Conservation (phyloP, 805 yeast genomes). For the Cephaloascus albidus region DNA sequence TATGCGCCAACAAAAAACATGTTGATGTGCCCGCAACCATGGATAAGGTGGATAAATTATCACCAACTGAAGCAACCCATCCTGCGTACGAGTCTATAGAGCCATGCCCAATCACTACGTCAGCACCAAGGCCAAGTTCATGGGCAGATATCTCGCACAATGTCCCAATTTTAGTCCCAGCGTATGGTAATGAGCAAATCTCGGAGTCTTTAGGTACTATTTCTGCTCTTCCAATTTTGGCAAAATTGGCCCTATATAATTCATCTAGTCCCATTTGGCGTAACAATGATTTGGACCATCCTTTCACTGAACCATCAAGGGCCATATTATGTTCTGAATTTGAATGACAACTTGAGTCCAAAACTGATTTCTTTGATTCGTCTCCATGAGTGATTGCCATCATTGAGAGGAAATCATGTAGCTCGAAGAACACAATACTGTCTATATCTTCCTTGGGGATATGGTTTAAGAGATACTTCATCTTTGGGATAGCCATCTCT, state of each 20-base stretch:
- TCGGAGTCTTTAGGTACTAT: no score
- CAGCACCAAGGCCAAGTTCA: slow-evolving; percentile 1
- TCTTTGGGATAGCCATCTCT: slow-evolving; percentile 51
- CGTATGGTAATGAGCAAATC: no score
- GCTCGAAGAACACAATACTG: slow-evolving; percentile 32
- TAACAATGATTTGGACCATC: slow-evolving; percentile 31
- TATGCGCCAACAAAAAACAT: slow-evolving; percentile 32
- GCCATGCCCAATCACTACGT: slow-evolving; percentile 27
- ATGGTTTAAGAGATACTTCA: slow-evolving; percentile 25
- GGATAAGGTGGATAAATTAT: slow-evolving; percentile 19
- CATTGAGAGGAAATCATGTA: slow-evolving; percentile 35
- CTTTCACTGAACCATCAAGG: slow-evolving; percentile 50
- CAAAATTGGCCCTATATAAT: slow-evolving; percentile 6
- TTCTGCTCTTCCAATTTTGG: slow-evolving; percentile 21
- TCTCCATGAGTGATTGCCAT: slow-evolving; percentile 8
- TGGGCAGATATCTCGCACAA: slow-evolving; percentile 1
- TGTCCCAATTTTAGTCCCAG: slow-evolving; percentile 18
- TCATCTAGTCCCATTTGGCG: slow-evolving; percentile 8
- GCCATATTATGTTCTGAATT: slow-evolving; percentile 18
- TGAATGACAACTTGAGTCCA: slow-evolving; percentile 4
- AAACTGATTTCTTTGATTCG: slow-evolving; percentile 5
- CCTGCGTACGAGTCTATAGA: slow-evolving; percentile 55
- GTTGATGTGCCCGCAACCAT: slow-evolving; percentile 60
- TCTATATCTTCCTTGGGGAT: slow-evolving; percentile 8
- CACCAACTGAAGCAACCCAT: slow-evolving; percentile 27